These are phyloP conservation scores for Eragrostis nindensis DNA, from an alignment of 176 grass and related monocot species.

Conservation along the genomic window DNA sequence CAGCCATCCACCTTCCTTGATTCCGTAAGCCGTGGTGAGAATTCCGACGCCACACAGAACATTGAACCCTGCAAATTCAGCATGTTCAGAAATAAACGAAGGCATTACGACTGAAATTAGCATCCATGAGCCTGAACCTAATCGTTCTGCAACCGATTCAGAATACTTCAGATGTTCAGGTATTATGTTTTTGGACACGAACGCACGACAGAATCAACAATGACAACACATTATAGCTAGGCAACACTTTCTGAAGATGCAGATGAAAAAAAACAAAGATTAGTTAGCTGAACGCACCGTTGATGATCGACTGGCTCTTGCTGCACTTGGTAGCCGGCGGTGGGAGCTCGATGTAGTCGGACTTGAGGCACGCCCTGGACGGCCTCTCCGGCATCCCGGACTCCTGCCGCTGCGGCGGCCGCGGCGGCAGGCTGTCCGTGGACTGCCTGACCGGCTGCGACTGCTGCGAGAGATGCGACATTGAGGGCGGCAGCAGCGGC, in stretches of 20 bases:
- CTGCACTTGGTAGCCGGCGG: slow-evolving; percentile 70
- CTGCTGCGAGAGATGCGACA: slow-evolving; percentile 23
- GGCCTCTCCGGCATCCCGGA: slow-evolving; percentile 5
- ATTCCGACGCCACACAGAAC: slow-evolving; percentile 74
- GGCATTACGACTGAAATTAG: not conserved
- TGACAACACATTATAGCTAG: not conserved
- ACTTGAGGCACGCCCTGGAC: slow-evolving; percentile 46
- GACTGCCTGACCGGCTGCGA: not conserved
- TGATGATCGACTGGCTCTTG: slow-evolving; percentile 60
- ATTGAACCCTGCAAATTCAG: slow-evolving; percentile 55
- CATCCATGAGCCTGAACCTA: not conserved
- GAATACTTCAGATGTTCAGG: not conserved
- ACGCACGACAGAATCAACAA: not conserved
- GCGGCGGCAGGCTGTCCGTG: slow-evolving; percentile 23
- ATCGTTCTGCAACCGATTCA: slow-evolving; percentile 1
- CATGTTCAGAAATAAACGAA: slow-evolving; percentile 1
- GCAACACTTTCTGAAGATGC: not conserved
- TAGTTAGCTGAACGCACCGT: slow-evolving; percentile 54
- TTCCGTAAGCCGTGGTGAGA: slow-evolving; percentile 59
- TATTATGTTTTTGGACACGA: not conserved
- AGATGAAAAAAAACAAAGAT: not conserved
- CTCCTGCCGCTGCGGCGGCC: not conserved
- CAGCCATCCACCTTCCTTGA: slow-evolving; percentile 82
- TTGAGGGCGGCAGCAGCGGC: slow-evolving; percentile 45
- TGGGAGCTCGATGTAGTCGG: slow-evolving; percentile 66